These are phyloP conservation scores for Xylaria multiplex DNA, from an alignment of 2,329 filamentous ascomycete genomes.

Conservation along the genomic window DNA sequence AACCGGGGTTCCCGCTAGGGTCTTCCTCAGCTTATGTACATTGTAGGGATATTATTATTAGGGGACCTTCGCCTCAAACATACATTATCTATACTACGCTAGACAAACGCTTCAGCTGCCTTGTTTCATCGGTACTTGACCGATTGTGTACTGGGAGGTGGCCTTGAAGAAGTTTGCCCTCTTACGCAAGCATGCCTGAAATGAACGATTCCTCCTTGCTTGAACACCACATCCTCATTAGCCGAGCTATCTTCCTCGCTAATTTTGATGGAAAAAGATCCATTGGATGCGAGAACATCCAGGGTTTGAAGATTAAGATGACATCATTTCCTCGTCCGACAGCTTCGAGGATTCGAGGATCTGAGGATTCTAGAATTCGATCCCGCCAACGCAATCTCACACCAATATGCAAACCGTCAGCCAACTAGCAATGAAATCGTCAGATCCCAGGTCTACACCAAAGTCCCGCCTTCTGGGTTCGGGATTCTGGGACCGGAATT, in stretches of 20 bases:
- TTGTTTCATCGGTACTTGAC: constrained; percentile 22
- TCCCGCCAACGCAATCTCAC: constrained; percentile 13
- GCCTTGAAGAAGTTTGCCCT: not conserved
- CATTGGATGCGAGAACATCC: not conserved
- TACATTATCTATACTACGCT: no score
- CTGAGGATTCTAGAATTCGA: constrained; percentile 15
- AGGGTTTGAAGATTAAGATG: not conserved
- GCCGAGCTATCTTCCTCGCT: constrained; percentile 15
- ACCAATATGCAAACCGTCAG: constrained; percentile 10
- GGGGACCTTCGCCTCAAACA: constrained; percentile 12
- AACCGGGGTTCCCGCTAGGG: constrained; percentile 20
- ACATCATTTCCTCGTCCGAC: not conserved
- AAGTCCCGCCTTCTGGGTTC: constrained; percentile 1
- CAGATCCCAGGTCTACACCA: not conserved
- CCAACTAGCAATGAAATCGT: constrained; percentile 4
- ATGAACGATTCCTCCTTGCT: not conserved
- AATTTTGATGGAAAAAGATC: constrained; percentile 16
- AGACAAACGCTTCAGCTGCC: constrained; percentile 23
- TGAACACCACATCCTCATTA: constrained; percentile 4
- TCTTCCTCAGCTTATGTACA: constrained; percentile 19
- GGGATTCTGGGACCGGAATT: constrained; percentile 8
- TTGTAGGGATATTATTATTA: constrained; percentile 15
- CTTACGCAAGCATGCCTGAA: not conserved
- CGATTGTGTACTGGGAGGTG: not conserved
- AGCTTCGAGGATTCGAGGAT: constrained; percentile 15